Conservation (phyloP, 495 filamentous ascomycete genomes). For the Oleoguttula mirabilis region DNA sequence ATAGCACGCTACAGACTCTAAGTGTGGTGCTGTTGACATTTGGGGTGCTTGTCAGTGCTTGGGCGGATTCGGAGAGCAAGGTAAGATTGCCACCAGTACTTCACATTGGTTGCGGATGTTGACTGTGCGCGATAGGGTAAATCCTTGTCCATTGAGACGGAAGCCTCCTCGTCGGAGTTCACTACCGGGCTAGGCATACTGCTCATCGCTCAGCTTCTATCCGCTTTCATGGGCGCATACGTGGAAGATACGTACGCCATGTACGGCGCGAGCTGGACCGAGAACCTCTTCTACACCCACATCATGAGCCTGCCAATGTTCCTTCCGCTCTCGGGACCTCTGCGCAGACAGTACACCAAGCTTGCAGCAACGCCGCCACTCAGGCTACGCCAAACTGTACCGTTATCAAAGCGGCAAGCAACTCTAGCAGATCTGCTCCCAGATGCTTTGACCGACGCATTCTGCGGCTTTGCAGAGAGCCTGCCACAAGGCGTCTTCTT, state of each 20-base stretch:
- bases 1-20: conserved; percentile 64
- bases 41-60: conserved; percentile 74
- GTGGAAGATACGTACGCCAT: conserved; percentile 76
- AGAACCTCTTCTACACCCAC: conserved; percentile 92
- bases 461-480: background rate
- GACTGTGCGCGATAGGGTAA: conserved; percentile 12
- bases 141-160: conserved; percentile 18
- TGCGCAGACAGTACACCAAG: conserved; percentile 38
- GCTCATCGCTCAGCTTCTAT: conserved; percentile 77
- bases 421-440: background rate
- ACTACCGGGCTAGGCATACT: conserved; percentile 72
- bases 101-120: background rate
- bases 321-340: conserved; percentile 35
- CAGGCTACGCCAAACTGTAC: background rate
- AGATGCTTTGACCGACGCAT: background rate
- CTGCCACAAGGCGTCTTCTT: conserved; percentile 62
- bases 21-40: conserved; percentile 71
- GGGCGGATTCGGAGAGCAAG: conserved; percentile 76
- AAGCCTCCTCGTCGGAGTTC: conserved; percentile 36
- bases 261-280: conserved; percentile 85
- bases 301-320: conserved; percentile 62
- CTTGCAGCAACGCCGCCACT: conserved; percentile 39
- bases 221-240: conserved; percentile 89
- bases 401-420: background rate
- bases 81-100: conserved; percentile 30